A percentile compares a stretch with the other conserved stretches of the same genome.
Evolutionary conservation across 2,329 filamentous ascomycete species (phyloP).

Genomic region (Zarea fungicola): DNA sequence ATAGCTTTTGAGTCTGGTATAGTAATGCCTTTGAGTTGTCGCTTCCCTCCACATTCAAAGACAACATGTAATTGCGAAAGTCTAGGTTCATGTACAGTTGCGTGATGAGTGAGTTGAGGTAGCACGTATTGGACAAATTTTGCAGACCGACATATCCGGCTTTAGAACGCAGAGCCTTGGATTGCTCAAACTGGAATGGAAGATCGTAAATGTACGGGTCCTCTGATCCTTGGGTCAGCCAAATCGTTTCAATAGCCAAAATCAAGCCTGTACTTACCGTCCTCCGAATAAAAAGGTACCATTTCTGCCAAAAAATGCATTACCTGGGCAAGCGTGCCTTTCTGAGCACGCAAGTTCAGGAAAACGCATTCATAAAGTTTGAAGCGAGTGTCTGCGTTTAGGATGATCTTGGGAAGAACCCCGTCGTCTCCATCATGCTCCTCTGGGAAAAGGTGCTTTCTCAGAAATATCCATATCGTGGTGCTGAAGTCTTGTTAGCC

Average conservation of each 20-base stretch:
- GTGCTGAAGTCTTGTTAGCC: too few relatives aligned
- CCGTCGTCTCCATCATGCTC: conserved; percentile 20
- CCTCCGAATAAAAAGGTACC: conserved; percentile 34
- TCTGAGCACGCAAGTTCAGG: conserved; percentile 47
- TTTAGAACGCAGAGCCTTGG: conserved; percentile 63
- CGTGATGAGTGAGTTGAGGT: conserved; percentile 89
- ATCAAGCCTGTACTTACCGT: conserved; percentile 29
- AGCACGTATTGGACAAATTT: conserved; percentile 94
- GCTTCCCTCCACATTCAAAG: conserved; percentile 50
- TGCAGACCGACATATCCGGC: conserved; percentile 85
- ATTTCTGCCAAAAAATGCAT: conserved; percentile 36
- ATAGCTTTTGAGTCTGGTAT: conserved; percentile 71
- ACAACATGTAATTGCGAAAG: conserved; percentile 80
- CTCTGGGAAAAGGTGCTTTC: conserved; percentile 61
- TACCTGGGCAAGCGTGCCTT: conserved; percentile 43
- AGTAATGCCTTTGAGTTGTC: conserved; percentile 62
- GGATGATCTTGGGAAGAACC: conserved; percentile 34
- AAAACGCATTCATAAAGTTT: conserved; percentile 58
- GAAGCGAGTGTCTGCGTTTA: conserved; percentile 51
- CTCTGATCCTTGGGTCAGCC: conserved; percentile 21
- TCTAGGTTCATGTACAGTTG: conserved; percentile 94
- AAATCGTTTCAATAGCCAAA: conserved; percentile 42
- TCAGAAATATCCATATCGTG: conserved; percentile 45
- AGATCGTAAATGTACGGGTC: conserved; percentile 58
- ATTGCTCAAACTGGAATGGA: conserved; percentile 57